Evolutionary conservation across 805 yeast species (phyloP).

Genomic region (Suhomyces tanzawaensis): DNA sequence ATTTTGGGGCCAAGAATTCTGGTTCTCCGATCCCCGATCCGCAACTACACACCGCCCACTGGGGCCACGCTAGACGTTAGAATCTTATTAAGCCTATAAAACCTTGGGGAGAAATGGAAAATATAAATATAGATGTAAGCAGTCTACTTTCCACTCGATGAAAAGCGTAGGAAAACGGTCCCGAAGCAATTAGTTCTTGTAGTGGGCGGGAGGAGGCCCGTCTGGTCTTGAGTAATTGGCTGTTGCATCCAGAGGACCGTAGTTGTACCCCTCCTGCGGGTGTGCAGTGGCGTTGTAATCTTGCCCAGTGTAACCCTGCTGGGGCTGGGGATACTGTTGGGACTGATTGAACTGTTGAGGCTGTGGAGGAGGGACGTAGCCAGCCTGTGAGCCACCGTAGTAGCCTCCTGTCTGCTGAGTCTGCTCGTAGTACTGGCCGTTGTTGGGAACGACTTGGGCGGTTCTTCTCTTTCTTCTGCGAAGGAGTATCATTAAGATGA

Average conservation of each 20-base stretch:
- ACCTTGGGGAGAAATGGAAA: too few species aligned
- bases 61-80: too few species aligned
- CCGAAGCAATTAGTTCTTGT: constrained; percentile 1
- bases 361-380: constrained; percentile 9
- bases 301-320: constrained; percentile 4
- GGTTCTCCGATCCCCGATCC: too few species aligned
- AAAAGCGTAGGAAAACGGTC: too few species aligned
- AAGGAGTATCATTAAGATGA: constrained; percentile 7
- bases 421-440: constrained; percentile 14
- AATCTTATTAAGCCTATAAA: too few species aligned
- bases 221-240: constrained; percentile 13
- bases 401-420: constrained; percentile 13
- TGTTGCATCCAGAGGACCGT: constrained; percentile 5
- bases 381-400: constrained; percentile 4
- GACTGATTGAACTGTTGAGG: constrained; percentile 2
- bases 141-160: too few species aligned
- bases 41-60: too few species aligned
- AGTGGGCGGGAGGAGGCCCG: constrained; percentile 19
- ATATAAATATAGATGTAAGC: too few species aligned
- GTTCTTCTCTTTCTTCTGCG: constrained; percentile 9
- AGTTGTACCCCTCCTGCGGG: constrained; percentile 3
- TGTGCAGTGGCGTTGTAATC: constrained; percentile 5
- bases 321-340: constrained; percentile 2
- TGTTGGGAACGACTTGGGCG: constrained; percentile 6
- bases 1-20: too few species aligned